Conservation (phyloP, 108 stramenopile genomes). For the Cyclostephanos tholiformis region DNA sequence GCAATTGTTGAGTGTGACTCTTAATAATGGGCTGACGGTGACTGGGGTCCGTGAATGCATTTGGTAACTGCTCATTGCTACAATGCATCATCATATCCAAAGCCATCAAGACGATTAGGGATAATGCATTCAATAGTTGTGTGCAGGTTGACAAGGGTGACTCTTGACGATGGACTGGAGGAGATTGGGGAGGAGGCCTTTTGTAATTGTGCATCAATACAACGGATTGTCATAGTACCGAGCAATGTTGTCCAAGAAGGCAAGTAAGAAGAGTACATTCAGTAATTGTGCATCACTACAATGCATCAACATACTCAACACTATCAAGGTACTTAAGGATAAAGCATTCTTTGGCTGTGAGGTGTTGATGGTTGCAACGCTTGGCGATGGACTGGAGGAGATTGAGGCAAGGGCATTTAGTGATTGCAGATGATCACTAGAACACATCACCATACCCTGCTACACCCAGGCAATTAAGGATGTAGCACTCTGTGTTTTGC, state of each 20-base stretch:
- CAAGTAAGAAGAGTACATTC: too few species aligned
- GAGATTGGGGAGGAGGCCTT: neutral
- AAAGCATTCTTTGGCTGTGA: neutral
- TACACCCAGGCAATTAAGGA: too few species aligned
- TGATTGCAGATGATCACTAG: neutral
- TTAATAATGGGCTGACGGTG: too few species aligned
- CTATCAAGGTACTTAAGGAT: neutral
- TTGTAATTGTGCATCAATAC: neutral
- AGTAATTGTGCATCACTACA: neutral
- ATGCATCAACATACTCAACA: neutral
- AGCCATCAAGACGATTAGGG: too few species aligned
- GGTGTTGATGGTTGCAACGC: neutral
- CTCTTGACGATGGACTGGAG: neutral
- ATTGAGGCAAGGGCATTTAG: neutral
- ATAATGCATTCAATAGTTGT: too few species aligned
- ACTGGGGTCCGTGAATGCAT: too few species aligned
- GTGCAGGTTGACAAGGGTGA: too few species aligned
- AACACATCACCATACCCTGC: neutral
- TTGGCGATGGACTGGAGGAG: neutral
- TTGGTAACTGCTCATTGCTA: too few species aligned
- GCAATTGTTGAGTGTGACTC: too few species aligned
- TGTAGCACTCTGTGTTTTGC: too few species aligned
- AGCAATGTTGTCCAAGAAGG: too few species aligned
- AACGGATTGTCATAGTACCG: neutral
- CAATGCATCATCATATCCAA: too few species aligned